Percentiles rank a stretch among this genome's conserved stretches.
Evolutionary conservation across 208 protist species (phyloP).

Genomic region (Wallacemonas sp.): DNA sequence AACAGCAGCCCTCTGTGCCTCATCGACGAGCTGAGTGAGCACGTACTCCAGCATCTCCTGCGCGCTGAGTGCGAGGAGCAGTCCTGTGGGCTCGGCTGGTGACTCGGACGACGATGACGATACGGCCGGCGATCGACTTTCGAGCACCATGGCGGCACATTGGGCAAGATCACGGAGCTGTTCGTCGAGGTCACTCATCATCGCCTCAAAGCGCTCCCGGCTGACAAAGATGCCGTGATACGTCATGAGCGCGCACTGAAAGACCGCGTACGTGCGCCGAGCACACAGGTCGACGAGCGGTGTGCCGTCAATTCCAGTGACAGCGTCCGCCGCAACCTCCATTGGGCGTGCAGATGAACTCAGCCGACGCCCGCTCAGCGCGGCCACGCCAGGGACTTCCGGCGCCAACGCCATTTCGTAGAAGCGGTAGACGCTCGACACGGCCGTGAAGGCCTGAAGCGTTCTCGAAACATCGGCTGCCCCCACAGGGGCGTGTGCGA

Average conservation of each 20-base stretch:
- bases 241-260: conserved; percentile 70
- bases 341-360: no score
- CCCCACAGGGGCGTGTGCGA: not conserved
- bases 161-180: conserved; percentile 38
- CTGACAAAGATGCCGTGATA: conserved; percentile 75
- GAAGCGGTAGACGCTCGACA: conserved; percentile 3
- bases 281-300: conserved; percentile 24
- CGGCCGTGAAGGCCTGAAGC: not conserved
- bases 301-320: not conserved
- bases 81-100: not conserved
- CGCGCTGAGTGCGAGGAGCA: conserved; percentile 5
- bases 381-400: no score
- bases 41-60: conserved; percentile 6
- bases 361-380: no score
- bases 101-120: not conserved
- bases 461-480: not conserved
- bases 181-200: conserved; percentile 33
- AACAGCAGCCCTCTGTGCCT: not conserved
- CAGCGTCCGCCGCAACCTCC: no score
- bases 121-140: not conserved
- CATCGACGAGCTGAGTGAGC: conserved; percentile 4
- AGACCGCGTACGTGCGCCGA: conserved; percentile 46
- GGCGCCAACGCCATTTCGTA: not conserved
- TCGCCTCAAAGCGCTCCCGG: conserved; percentile 24
- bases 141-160: conserved; percentile 3